Evolutionary conservation across 306 rosid genomes (phyloP), one percentile per base, ranked within the genome.

Genomic region (Lupinus albus): DNA sequence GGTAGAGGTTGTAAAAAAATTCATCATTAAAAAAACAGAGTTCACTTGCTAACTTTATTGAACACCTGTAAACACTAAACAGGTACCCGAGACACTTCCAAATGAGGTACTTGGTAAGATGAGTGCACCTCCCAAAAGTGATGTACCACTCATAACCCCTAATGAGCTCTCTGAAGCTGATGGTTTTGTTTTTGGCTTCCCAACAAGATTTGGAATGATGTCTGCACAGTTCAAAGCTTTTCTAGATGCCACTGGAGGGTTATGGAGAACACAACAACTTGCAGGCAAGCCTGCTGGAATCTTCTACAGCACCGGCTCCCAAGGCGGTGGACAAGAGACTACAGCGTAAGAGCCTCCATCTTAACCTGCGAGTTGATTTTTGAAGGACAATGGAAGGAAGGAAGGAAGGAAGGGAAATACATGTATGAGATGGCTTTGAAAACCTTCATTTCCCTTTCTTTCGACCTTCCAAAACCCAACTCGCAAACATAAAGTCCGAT

Each of bases 261-360:
- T 89, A 45, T 92, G 98, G 98, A 89, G 89, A 71, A 7, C 95
- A 61, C 95, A 92, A 71, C 84, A 85, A 74, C 98, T 92, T 75
- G 95, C 95, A 5, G 98, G 98, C 67, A 92, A 89, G 81, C 98
- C 96, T 59, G 92, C 98, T 1, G 95, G 98, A 56, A 46, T 92
- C 83, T 92, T 92, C 82, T 92, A 58, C 86, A 85, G 96, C 85
- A 92, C 98, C 0, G 98, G 95, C 44, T 92, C 98, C 30, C 98
- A 92, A 78, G 98, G 98, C 3, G 98, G 98, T 2, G 98, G 98
- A 57, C 98, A 92, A 76, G 96, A 92, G 83, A 92, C 98, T n/a
- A 92, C 96, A 7, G 92, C 96, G 98, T 92, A 84, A 84, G 91
- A 62, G 12, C 72, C 42, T n/a, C 5, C 21, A n/a, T 65, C 41